phyloP scores from a whole-genome alignment of 805 yeast species.

The Candida glaebosa region DNA sequence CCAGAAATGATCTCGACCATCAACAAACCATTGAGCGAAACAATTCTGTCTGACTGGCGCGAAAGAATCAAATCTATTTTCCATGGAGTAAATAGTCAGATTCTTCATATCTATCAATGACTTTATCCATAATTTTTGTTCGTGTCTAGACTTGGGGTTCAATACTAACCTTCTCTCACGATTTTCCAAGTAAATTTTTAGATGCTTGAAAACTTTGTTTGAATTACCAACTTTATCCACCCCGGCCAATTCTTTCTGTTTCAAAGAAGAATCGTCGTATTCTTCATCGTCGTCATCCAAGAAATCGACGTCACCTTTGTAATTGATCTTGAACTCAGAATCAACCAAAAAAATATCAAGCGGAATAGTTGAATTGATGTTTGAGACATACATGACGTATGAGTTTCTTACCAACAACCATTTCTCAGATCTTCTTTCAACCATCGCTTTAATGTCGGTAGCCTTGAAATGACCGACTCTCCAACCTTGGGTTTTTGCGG shows the following conservation, averaged over 20 bases:
- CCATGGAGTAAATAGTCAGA: conserved; percentile 63
- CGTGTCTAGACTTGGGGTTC: conserved; percentile 61
- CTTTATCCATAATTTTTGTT: conserved; percentile 69
- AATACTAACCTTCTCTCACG: conserved; percentile 75
- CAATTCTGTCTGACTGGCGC: conserved; percentile 87
- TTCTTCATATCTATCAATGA: conserved; percentile 69
- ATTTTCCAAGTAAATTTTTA: conserved; percentile 57
- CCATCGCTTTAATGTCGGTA: conserved; percentile 80
- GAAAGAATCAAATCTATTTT: conserved; percentile 80
- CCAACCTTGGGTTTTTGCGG: conserved; percentile 93
- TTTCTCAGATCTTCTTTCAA: conserved; percentile 82
- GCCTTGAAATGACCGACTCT: conserved; percentile 84
- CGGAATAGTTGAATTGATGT: conserved; percentile 81
- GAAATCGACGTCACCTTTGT: conserved; percentile 33
- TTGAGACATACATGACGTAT: conserved; percentile 80
- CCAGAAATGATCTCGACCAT: conserved; percentile 95
- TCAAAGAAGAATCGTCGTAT: conserved; percentile 39
- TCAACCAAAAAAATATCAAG: conserved; percentile 92
- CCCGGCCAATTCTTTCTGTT: conserved; percentile 21
- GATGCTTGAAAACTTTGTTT: conserved; percentile 51
- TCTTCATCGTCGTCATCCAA: conserved; percentile 40
- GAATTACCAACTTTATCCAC: conserved; percentile 22
- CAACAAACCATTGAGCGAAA: conserved; percentile 96
- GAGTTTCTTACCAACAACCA: conserved; percentile 90
- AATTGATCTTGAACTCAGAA: conserved; percentile 55